Evolutionary conservation across 768 basidiomycete species (phyloP).

Genomic region (Auriscalpium orientale): DNA sequence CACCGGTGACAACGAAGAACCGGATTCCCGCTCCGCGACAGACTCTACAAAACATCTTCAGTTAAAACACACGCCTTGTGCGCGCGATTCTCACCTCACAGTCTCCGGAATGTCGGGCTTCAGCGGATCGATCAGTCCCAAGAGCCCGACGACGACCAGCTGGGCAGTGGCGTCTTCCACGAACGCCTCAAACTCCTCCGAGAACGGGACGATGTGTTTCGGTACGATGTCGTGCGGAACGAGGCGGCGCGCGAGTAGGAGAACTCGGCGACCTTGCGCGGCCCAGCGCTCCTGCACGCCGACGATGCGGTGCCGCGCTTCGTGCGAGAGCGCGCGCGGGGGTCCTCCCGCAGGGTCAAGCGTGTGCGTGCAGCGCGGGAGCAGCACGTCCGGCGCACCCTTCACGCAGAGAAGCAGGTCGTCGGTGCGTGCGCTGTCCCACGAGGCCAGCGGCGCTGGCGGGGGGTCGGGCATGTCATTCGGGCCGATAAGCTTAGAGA

Average conservation of each 20-base stretch:
- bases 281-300: conserved; percentile 42
- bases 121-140: conserved; percentile 54
- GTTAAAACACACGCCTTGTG: background rate
- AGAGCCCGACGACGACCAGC: conserved; percentile 47
- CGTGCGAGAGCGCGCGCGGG: conserved; percentile 24
- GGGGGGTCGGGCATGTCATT: background rate
- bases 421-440: conserved; percentile 20
- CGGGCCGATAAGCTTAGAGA: conserved; percentile 20
- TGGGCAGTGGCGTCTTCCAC: conserved; percentile 35
- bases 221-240: conserved; percentile 27
- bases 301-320: conserved; percentile 23
- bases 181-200: conserved; percentile 36
- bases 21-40: conserved; percentile 52
- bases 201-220: conserved; percentile 21
- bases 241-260: conserved; percentile 44
- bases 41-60: conserved; percentile 14
- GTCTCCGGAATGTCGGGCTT: conserved; percentile 47
- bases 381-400: conserved; percentile 47
- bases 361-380: conserved; percentile 33
- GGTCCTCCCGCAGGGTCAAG: conserved; percentile 30
- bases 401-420: conserved; percentile 33
- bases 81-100: conserved; percentile 18
- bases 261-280: conserved; percentile 47
- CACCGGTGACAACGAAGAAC: conserved; percentile 55
- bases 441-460: conserved; percentile 20